These are phyloP conservation scores for Fraxinus cuspidata DNA, from an alignment of 257 asterid species.

Conservation along the genomic window DNA sequence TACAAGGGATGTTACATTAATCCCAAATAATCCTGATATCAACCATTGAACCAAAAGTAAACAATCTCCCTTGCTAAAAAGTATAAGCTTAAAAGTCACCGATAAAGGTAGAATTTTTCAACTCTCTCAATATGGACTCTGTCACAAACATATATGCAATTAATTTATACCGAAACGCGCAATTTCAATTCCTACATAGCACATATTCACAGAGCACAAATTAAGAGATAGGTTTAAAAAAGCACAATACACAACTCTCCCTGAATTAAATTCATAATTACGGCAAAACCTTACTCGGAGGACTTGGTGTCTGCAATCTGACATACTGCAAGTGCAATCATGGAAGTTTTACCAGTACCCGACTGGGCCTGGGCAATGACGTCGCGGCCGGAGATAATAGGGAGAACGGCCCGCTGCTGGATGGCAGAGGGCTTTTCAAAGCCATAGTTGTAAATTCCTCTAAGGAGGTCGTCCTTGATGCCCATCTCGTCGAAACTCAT, in stretches of 20 bases:
- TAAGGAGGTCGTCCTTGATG: conserved; percentile 69
- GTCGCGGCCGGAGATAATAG: conserved; percentile 81
- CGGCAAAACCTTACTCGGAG: conserved; percentile 56
- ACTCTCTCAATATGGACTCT: not conserved
- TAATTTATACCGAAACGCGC: not conserved
- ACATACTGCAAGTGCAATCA: conserved; percentile 93
- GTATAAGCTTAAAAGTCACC: not conserved
- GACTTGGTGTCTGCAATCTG: conserved; percentile 86
- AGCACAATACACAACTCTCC: not conserved
- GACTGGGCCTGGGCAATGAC: conserved; percentile 95
- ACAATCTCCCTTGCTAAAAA: not conserved
- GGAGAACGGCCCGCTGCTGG: conserved; percentile 83
- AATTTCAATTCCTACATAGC: not conserved
- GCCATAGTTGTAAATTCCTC: conserved; percentile 82
- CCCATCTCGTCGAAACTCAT: conserved; percentile 88
- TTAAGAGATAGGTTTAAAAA: not conserved
- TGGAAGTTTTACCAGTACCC: conserved; percentile 90
- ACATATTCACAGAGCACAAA: not conserved
- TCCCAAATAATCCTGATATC: not conserved
- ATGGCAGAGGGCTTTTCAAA: conserved; percentile 96
- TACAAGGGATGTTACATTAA: not conserved
- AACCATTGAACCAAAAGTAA: not conserved
- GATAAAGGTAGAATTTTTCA: not conserved
- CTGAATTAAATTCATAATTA: not conserved
- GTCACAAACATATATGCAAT: not conserved